Conservation (phyloP, 2,329 filamentous ascomycete genomes). For the Colletotrichum sp. region DNA sequence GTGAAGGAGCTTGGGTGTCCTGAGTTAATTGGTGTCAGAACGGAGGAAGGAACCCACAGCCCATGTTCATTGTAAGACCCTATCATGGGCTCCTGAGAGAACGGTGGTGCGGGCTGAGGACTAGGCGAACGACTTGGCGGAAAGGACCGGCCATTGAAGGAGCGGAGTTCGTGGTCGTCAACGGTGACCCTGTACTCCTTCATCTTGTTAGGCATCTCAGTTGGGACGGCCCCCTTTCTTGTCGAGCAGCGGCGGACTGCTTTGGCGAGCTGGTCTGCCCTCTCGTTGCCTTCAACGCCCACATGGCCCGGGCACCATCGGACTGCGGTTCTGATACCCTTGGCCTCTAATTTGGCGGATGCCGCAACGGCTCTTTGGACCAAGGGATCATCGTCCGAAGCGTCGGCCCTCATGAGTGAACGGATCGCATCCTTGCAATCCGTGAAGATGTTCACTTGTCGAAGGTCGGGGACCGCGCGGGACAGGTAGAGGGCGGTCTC, state of each 20-base stretch:
- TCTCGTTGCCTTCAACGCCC: background rate
- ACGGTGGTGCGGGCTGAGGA: background rate
- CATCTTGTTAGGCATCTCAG: background rate
- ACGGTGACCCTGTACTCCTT: background rate
- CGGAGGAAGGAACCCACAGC: background rate
- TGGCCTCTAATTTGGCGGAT: background rate
- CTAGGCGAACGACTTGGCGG: background rate
- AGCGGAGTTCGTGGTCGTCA: background rate
- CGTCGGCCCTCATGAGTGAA: background rate
- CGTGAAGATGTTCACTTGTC: background rate
- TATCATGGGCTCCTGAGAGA: background rate
- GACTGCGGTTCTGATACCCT: background rate
- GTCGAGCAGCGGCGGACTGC: background rate
- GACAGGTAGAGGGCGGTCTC: background rate
- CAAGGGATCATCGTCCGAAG: background rate
- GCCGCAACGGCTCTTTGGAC: background rate
- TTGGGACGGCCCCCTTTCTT: background rate
- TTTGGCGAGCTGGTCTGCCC: background rate
- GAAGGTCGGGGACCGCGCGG: background rate
- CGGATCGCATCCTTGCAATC: background rate
- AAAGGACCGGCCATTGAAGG: background rate
- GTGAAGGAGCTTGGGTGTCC: background rate
- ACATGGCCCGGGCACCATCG: constrained; percentile 6
- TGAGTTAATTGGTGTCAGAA: background rate
- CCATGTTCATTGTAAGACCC: background rate